Percentiles rank a stretch among this genome's conserved stretches.
Evolutionary conservation across 108 stramenopile species (phyloP).

Genomic region (Aurantiochytrium sp.): DNA sequence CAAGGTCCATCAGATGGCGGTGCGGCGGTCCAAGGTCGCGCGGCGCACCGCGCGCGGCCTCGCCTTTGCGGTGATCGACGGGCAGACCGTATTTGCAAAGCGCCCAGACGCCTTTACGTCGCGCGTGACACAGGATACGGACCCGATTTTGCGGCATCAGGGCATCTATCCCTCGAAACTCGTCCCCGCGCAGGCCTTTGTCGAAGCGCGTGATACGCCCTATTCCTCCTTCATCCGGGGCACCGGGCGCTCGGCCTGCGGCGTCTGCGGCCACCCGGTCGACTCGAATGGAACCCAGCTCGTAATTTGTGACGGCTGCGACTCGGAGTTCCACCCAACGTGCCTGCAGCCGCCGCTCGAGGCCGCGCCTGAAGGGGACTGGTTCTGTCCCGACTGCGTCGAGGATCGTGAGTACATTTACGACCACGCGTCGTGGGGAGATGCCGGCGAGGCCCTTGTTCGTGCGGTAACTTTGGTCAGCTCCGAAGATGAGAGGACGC

Average conservation of each 20-base stretch:
- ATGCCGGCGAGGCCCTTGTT: background rate
- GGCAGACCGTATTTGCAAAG: constrained; percentile 15
- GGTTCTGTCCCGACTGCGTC: constrained; percentile 4
- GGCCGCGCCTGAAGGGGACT: background rate
- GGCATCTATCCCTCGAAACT: background rate
- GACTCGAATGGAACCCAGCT: background rate
- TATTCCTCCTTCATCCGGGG: background rate
- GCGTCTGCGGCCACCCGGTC: too few species aligned
- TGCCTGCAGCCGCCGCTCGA: background rate
- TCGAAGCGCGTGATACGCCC: background rate
- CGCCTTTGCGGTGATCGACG: background rate
- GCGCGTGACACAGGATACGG: background rate
- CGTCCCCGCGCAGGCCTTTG: background rate
- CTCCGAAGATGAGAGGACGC: too few species aligned
- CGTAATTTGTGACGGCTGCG: constrained; percentile 1
- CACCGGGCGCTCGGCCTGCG: background rate
- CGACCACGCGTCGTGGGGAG: constrained; percentile 14
- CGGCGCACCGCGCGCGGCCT: background rate
- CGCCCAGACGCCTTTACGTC: background rate
- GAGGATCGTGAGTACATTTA: constrained; percentile 23
- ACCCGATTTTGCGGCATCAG: background rate
- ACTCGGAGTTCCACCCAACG: background rate
- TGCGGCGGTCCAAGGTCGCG: background rate
- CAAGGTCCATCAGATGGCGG: constrained; percentile 14
- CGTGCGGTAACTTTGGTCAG: background rate